A percentile compares a stretch with the other conserved stretches of the same genome.
Conservation (phyloP, 148 eudicot species). For the Heliamphora exappendiculata region DNA sequence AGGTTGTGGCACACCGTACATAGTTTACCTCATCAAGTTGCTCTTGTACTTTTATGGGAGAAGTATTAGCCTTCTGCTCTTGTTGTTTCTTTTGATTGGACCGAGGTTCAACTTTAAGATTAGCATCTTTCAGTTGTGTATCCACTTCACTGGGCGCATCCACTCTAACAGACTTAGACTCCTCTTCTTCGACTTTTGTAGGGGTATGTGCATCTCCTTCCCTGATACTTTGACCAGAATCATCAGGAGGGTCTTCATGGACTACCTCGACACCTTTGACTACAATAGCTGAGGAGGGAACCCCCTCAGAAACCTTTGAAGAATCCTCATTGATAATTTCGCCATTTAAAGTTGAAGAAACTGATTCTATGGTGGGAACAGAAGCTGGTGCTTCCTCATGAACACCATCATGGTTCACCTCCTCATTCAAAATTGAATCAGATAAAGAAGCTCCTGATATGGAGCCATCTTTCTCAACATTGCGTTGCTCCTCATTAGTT, state of each 20-base stretch:
- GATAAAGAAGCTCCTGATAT: slow-evolving; percentile 27
- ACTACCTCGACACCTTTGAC: slow-evolving; percentile 32
- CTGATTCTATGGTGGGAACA: slow-evolving; percentile 21
- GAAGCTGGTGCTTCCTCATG: slow-evolving; percentile 27
- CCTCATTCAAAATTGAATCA: slow-evolving; percentile 30
- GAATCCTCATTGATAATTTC: slow-evolving; percentile 28
- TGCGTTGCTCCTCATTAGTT: slow-evolving; percentile 37
- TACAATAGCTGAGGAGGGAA: slow-evolving; percentile 22
- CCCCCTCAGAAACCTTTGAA: slow-evolving; percentile 21
- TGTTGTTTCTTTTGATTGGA: slow-evolving; percentile 25
- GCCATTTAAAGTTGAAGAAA: slow-evolving; percentile 29
- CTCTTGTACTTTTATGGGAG: slow-evolving; percentile 56
- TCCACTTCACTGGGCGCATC: slow-evolving; percentile 29
- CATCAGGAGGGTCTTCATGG: slow-evolving; percentile 28
- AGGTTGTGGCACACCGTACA: slow-evolving; percentile 12
- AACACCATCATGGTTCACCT: slow-evolving; percentile 24
- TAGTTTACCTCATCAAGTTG: slow-evolving; percentile 91
- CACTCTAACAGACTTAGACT: slow-evolving; percentile 27
- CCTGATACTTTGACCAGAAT: slow-evolving; percentile 34
- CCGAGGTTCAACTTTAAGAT: slow-evolving; percentile 36
- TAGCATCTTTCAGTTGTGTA: slow-evolving; percentile 28
- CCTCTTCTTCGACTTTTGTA: slow-evolving; percentile 30
- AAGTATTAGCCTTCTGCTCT: slow-evolving; percentile 25
- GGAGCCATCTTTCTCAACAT: slow-evolving; percentile 26
- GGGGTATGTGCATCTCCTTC: slow-evolving; percentile 31